Evolutionary conservation across 2,329 filamentous ascomycete genomes (phyloP).

Genomic region (Dactylella cylindrospora): DNA sequence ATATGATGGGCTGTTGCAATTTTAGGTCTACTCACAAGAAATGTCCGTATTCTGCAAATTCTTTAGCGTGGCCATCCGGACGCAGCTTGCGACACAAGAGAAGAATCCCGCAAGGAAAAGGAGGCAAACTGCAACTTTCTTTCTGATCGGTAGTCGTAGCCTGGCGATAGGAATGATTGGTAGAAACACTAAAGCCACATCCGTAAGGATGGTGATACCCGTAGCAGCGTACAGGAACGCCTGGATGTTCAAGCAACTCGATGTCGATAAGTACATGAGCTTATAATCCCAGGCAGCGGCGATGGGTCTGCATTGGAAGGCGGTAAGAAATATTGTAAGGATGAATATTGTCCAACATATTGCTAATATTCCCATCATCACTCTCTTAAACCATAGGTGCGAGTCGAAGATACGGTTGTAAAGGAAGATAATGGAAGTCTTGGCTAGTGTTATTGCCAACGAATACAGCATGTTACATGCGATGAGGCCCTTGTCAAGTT

Average conservation of each 20-base stretch:
- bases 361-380: not conserved
- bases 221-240: slow-evolving; percentile 11
- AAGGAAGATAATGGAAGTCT: slow-evolving; percentile 18
- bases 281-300: slow-evolving; percentile 6
- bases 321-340: slow-evolving; percentile 11
- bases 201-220: slow-evolving; percentile 9
- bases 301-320: slow-evolving; percentile 22
- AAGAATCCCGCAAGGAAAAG: slow-evolving; percentile 23
- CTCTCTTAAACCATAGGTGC: slow-evolving; percentile 7
- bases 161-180: slow-evolving; percentile 15
- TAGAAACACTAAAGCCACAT: slow-evolving; percentile 7
- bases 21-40: slow-evolving; percentile 3
- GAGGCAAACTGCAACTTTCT: slow-evolving; percentile 24
- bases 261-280: not conserved
- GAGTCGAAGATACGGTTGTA: slow-evolving; percentile 30
- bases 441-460: slow-evolving; percentile 16
- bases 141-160: slow-evolving; percentile 3
- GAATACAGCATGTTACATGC: slow-evolving; percentile 16
- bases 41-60: slow-evolving; percentile 5
- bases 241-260: slow-evolving; percentile 8
- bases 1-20: not conserved
- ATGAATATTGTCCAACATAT: slow-evolving; percentile 26
- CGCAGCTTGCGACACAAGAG: slow-evolving; percentile 15
- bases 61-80: slow-evolving; percentile 4
- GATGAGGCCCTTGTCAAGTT: slow-evolving; percentile 5